A percentile compares a stretch with the other conserved stretches of the same genome.
These are phyloP conservation scores for Shiraia sp. DNA, from an alignment of 2,329 filamentous ascomycete genomes.

Conservation along the genomic window DNA sequence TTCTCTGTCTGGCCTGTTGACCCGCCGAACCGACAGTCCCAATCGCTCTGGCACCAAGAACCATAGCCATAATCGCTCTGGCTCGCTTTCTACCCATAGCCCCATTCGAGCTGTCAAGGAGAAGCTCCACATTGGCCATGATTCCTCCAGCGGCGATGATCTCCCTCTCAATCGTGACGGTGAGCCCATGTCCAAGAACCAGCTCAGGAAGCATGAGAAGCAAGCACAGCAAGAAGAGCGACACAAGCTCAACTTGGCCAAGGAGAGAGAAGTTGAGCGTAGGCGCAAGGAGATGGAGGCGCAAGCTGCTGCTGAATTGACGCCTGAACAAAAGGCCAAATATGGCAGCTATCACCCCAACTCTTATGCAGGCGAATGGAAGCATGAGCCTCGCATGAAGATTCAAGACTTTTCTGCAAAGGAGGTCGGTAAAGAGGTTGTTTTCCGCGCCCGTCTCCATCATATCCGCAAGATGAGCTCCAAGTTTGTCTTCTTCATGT, in stretches of 20 bases:
- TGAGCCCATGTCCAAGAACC: constrained; percentile 54
- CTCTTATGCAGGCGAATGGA: constrained; percentile 58
- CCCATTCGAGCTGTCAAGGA: constrained; percentile 47
- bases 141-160: constrained; percentile 39
- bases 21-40: constrained; percentile 43
- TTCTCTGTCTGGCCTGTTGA: constrained; percentile 41
- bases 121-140: constrained; percentile 44
- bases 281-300: constrained; percentile 54
- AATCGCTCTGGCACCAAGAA: constrained; percentile 27
- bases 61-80: constrained; percentile 25
- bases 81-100: constrained; percentile 37
- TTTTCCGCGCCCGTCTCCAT: constrained; percentile 74
- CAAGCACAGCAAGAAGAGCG: constrained; percentile 51
- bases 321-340: constrained; percentile 60
- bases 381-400: constrained; percentile 52
- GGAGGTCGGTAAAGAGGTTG: constrained; percentile 63
- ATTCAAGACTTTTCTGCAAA: constrained; percentile 57
- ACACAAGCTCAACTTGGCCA: constrained; percentile 49
- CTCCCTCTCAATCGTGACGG: constrained; percentile 54
- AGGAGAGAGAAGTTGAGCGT: constrained; percentile 50
- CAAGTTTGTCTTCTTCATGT: constrained; percentile 81
- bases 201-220: constrained; percentile 54
- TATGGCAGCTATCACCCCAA: constrained; percentile 64
- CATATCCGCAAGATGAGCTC: constrained; percentile 81
- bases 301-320: constrained; percentile 57